phyloP scores from a whole-genome alignment of 352 stramenopile genomes.

The Pythium inflatum region DNA sequence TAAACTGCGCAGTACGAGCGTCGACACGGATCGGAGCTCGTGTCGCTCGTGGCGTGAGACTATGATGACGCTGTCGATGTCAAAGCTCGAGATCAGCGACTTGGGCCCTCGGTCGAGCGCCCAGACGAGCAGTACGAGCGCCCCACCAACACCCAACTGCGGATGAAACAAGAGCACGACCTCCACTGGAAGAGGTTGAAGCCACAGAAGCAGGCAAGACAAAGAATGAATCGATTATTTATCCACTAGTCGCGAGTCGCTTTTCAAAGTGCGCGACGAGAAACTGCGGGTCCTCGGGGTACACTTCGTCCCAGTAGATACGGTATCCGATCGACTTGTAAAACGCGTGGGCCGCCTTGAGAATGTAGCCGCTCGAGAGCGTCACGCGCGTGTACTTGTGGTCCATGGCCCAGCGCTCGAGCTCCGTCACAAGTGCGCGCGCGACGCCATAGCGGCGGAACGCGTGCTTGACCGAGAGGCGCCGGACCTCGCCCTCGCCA shows the following conservation, averaged over 20 bases:
- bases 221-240: too few species aligned
- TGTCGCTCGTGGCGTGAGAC: neutral
- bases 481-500: conserved; percentile 39
- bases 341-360: conserved; percentile 35
- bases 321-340: conserved; percentile 30
- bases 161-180: too few species aligned
- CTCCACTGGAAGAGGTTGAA: too few species aligned
- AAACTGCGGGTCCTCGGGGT: conserved; percentile 5
- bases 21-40: neutral
- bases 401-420: conserved; percentile 45
- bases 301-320: conserved; percentile 15
- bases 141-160: too few species aligned
- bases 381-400: conserved; percentile 36
- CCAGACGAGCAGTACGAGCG: too few species aligned
- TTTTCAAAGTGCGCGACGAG: conserved; percentile 28
- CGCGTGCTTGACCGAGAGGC: conserved; percentile 51
- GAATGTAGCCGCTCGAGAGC: conserved; percentile 29
- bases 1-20: too few species aligned
- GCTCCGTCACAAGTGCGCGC: conserved; percentile 36
- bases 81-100: too few species aligned
- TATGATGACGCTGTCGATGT: too few species aligned
- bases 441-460: conserved; percentile 44
- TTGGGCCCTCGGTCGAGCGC: too few species aligned
- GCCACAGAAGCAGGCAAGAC: too few species aligned
- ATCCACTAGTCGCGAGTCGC: too few species aligned